These are phyloP conservation scores for Cercophora newfieldiana DNA, from an alignment of 495 filamentous ascomycete species.

Conservation along the genomic window DNA sequence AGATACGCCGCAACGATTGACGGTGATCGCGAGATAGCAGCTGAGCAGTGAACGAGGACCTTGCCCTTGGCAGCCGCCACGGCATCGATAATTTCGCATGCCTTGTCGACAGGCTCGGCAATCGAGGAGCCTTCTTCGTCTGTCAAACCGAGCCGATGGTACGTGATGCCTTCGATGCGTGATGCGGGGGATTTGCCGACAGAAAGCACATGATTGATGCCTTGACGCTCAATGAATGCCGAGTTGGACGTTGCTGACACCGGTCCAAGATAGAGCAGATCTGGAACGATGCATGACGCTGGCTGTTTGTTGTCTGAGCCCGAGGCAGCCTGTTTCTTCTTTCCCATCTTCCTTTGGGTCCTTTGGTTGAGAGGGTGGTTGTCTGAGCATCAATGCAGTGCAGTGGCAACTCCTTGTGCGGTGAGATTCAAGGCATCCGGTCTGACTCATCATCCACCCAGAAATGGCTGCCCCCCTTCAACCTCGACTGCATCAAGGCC, in stretches of 20 bases:
- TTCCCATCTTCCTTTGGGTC: background rate
- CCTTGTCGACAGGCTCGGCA: background rate
- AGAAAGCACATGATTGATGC: slow-evolving; percentile 17
- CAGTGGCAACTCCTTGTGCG: too few species aligned
- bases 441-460: too few species aligned
- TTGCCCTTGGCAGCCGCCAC: background rate
- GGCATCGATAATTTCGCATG: slow-evolving; percentile 9
- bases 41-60: slow-evolving; percentile 17
- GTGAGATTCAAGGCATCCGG: too few species aligned
- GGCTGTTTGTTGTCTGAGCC: background rate
- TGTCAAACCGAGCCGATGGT: slow-evolving; percentile 7
- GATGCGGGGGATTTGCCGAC: slow-evolving; percentile 11
- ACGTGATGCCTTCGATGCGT: background rate
- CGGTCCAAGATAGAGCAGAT: slow-evolving; percentile 17
- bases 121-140: slow-evolving; percentile 10
- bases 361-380: too few species aligned
- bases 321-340: background rate
- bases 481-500: too few species aligned
- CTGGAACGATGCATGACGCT: slow-evolving; percentile 13
- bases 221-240: slow-evolving; percentile 2
- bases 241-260: slow-evolving; percentile 15
- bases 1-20: slow-evolving; percentile 12
- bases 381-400: too few species aligned
- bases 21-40: slow-evolving; percentile 16
- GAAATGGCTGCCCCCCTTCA: too few species aligned